Conservation (phyloP, 352 stramenopile genomes). For the Phytophthora litchii region DNA sequence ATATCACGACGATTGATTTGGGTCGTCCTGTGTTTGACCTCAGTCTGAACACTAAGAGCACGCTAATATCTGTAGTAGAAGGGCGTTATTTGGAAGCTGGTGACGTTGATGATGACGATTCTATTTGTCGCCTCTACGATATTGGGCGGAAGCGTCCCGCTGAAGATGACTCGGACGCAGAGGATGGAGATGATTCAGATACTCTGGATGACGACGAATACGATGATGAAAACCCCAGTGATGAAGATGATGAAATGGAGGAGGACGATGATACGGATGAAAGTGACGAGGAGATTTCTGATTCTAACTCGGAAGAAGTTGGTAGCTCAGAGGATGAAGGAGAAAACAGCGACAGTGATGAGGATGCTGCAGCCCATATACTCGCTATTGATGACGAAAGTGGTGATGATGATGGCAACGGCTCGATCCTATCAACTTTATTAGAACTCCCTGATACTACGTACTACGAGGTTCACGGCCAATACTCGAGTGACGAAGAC, state of each 20-base stretch:
- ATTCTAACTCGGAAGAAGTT: conserved; percentile 30
- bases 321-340: conserved; percentile 42
- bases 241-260: conserved; percentile 54
- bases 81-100: conserved; percentile 71
- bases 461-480: conserved; percentile 75
- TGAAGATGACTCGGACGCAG: conserved; percentile 89
- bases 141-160: conserved; percentile 82
- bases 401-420: conserved; percentile 47
- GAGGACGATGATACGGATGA: conserved; percentile 58
- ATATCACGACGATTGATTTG: conserved; percentile 86
- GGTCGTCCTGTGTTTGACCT: conserved; percentile 81
- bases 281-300: conserved; percentile 40
- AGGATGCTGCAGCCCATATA: conserved; percentile 22
- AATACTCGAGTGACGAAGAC: conserved; percentile 82
- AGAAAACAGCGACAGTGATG: conserved; percentile 32
- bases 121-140: conserved; percentile 87
- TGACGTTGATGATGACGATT: conserved; percentile 70
- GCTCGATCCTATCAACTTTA: conserved; percentile 52
- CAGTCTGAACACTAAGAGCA: conserved; percentile 66
- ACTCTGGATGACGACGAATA: conserved; percentile 82
- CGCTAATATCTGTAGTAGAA: conserved; percentile 73
- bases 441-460: conserved; percentile 72
- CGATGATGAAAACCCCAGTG: conserved; percentile 67
- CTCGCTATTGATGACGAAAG: conserved; percentile 40
- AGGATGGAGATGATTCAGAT: conserved; percentile 77